A percentile compares a stretch with the other conserved stretches of the same genome.
Conservation (phyloP, 176 grass and related monocot genomes). For the Guadua angustifolia region DNA sequence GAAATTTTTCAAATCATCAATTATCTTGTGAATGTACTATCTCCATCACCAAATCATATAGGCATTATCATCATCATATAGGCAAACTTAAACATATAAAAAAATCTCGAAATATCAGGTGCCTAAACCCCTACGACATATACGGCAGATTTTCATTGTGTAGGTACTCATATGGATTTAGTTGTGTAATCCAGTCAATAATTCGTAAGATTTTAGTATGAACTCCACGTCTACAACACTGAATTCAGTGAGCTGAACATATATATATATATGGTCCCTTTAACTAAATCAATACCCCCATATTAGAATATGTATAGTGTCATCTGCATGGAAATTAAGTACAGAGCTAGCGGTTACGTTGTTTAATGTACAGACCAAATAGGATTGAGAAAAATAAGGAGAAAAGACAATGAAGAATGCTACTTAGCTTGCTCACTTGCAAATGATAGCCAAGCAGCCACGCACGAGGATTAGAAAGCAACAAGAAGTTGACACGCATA, state of each 20-base stretch:
- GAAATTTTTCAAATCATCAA: no score
- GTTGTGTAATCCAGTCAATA: not conserved
- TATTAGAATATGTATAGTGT: not conserved
- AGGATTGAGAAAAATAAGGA: not conserved
- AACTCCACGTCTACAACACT: not conserved
- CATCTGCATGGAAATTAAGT: not conserved
- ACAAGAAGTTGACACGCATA: conserved; percentile 21
- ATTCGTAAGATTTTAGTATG: not conserved
- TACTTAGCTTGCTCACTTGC: conserved; percentile 5
- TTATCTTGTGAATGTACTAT: no score
- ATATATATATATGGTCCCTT: not conserved
- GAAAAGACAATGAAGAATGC: conserved; percentile 4
- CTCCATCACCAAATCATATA: no score
- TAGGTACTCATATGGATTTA: not conserved
- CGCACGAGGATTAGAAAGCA: not conserved
- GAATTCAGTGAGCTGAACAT: not conserved
- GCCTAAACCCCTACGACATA: no score
- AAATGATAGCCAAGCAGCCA: not conserved
- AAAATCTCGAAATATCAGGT: no score
- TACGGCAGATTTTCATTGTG: not conserved
- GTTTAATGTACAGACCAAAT: not conserved
- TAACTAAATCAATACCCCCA: not conserved
- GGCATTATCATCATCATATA: no score
- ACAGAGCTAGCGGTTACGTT: not conserved
- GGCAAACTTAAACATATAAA: no score